Evolutionary conservation across 257 asterid genomes (phyloP), one percentile per base, ranked within the genome.

Genomic region (Salvia splendens): DNA sequence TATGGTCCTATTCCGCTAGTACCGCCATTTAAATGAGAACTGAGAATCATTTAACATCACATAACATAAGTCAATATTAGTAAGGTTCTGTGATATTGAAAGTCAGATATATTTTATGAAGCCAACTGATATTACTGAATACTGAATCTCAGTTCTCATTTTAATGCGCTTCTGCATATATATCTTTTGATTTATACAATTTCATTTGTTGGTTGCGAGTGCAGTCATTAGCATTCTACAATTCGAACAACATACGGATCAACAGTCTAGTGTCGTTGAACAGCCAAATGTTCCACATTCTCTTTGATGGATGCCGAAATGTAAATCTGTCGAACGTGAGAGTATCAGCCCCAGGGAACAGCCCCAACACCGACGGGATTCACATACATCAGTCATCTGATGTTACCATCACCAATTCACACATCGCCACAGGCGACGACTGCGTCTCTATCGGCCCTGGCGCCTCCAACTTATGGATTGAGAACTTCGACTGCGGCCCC

Each of bases 361-460:
- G 90, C 65, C 93, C 93, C 0, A 88, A 85, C 76, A 88, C 95
- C 1, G 93, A 88, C 10, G 92, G 92, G 6, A 83, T 85, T 17
- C 90, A 88, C 3, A 73, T 87, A 10, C 71, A 75, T 16, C 71
- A 63, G 5, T 87, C 95, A 0, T 66, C 87, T 0, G 72, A 72
- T 0, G 88, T 87, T 40, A 75, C 84, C 5, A 83, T 85, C 3
- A 45, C 47, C 65, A 73, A 61, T 75, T 78, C 89, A 0, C 60
- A 36, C 9, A 77, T 87, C 6, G 75, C 82, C 70, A 87, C 89
- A 0, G 95, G 95, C 0, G 92, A 87, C 55, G 95, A 87, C 41
- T 87, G 95, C 55, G 54, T 87, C 53, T 87, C 95, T 0, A 66
- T 87, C 14, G 95, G 95, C 17, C 89, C 91, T 2, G 91, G 89